Conservation (phyloP, 2,329 filamentous ascomycete genomes). For the Pseudogymnoascus sp. region DNA sequence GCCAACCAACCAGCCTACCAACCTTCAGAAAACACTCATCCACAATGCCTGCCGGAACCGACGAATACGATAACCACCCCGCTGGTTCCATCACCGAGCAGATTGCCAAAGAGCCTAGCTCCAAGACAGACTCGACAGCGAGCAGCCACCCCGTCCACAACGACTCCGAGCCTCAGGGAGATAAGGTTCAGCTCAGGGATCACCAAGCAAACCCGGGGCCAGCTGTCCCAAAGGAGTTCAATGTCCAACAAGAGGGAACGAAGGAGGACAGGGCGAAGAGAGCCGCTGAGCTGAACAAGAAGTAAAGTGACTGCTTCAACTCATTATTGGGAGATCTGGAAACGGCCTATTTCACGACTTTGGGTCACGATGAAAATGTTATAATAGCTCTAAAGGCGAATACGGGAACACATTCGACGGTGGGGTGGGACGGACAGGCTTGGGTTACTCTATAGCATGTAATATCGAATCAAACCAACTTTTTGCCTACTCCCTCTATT, state of each 20-base stretch:
- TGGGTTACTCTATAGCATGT: not conserved
- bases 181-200: constrained; percentile 40
- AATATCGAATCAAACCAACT: constrained; percentile 3
- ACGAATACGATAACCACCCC: constrained; percentile 30
- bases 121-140: constrained; percentile 30
- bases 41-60: constrained; percentile 32
- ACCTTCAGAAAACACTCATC: constrained; percentile 6
- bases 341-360: not conserved
- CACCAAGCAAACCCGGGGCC: constrained; percentile 51
- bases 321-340: not conserved
- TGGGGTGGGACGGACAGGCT: not conserved
- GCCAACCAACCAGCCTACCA: not conserved
- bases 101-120: constrained; percentile 30
- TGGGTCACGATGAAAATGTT: not conserved
- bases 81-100: constrained; percentile 28
- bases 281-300: constrained; percentile 58
- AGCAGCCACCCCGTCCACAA: constrained; percentile 31
- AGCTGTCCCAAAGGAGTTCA: constrained; percentile 45
- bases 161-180: constrained; percentile 34
- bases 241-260: constrained; percentile 47
- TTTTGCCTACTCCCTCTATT: not conserved
- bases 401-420: not conserved
- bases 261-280: constrained; percentile 61
- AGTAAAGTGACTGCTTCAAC: not conserved
- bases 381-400: not conserved